A percentile compares a stretch with the other conserved stretches of the same genome.
Conservation (phyloP, 1,284 basidiomycete genomes). For the Sporisorium scitamineum region DNA sequence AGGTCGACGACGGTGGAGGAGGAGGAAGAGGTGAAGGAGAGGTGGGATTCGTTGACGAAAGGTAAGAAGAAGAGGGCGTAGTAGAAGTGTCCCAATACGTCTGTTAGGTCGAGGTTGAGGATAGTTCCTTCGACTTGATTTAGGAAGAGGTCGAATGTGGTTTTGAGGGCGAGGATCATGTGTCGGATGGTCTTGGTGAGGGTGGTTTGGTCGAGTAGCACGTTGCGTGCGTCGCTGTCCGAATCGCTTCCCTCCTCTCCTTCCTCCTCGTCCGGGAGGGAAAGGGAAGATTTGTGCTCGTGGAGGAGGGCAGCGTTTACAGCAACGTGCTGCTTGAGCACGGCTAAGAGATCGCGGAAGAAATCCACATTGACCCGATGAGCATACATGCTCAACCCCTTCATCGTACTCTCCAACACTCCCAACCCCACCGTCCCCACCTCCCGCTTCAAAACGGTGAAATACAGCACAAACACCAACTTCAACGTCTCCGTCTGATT, state of each 20-base stretch:
- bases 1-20: constrained; percentile 17
- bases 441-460: constrained; percentile 91
- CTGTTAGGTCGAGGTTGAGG: constrained; percentile 91
- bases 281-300: not conserved
- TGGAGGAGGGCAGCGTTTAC: constrained; percentile 17
- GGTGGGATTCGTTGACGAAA: constrained; percentile 71
- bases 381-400: constrained; percentile 91
- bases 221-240: constrained; percentile 18
- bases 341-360: constrained; percentile 92
- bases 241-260: not conserved
- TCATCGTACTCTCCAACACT: constrained; percentile 86
- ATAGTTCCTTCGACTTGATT: constrained; percentile 91
- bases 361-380: constrained; percentile 99
- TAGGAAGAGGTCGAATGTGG: constrained; percentile 93
- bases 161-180: constrained; percentile 85
- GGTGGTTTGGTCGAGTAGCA: constrained; percentile 33
- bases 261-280: not conserved
- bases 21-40: constrained; percentile 62
- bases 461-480: constrained; percentile 96
- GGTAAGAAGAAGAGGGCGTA: constrained; percentile 72
- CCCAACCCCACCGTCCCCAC: constrained; percentile 75
- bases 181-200: constrained; percentile 73
- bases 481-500: constrained; percentile 98
- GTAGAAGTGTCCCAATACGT: constrained; percentile 85
- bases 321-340: constrained; percentile 82